Evolutionary conservation across 192 early-diverging fungal species (phyloP), one percentile per base, ranked within the genome.

Genomic region (Coemansia sp.): DNA sequence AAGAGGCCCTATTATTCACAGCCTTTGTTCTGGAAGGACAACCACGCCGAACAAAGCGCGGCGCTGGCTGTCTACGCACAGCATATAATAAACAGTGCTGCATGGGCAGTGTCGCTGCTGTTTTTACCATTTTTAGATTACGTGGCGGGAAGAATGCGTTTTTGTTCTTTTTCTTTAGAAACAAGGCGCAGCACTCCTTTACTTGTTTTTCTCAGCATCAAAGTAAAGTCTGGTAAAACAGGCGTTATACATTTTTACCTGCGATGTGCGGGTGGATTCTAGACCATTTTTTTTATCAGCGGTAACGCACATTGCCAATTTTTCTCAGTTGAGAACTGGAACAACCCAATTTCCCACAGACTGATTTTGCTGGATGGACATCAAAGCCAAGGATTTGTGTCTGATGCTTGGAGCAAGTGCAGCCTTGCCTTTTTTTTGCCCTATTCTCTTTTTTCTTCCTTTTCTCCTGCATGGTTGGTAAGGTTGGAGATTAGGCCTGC

Each of bases 221-320:
- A 47, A n/a, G 46, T 11, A 47, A 47, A n/a, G n/a, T 47, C 46
- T 47, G 46, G 46, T n/a, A 47, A 47, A 47, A 47, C n/a, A 47
- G 5, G 46, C 46, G 11, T 5, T 47, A 15, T 1, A n/a, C 32
- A 32, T 32, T 32, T 32, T 32, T 32, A 32, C 4, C 32, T 32
- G 32, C 32, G 32, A 32, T 32, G 4, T 32, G 32, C 4, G 32
- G 32, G 32, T 32, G 32, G 32, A 32, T 45, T 45, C 43, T 45
- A 45, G 43, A 45, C 43, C 16, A 12, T 48, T 48, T 49, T 12
- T 4, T 16, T 48, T n/a, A 48, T n/a, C 9, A 0, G 1, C 3
- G 15, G 6, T 48, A 48, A 48, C 5, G 43, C 43, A 42, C 46
- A n/a, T 49, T 49, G 16, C 16, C 47, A n/a, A 18, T 49, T 49